phyloP scores from a whole-genome alignment of 75 land plant species.

The Cunninghamia lanceolata region DNA sequence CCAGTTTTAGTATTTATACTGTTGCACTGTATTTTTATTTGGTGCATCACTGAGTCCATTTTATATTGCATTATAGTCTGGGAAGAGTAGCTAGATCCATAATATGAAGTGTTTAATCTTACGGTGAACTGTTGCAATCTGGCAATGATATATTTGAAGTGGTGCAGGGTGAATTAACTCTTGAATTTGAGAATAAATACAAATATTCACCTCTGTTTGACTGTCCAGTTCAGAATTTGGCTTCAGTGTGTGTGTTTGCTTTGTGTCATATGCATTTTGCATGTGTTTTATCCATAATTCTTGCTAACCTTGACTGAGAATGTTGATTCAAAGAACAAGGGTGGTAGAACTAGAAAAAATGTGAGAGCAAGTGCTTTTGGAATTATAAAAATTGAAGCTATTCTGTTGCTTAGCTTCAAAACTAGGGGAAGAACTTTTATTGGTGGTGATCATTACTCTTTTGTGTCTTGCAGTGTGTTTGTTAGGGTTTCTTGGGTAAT shows the following conservation, averaged over 20 bases:
- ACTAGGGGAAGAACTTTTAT: background rate
- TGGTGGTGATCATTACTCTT: background rate
- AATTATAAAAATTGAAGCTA: background rate
- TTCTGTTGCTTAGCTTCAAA: too few relatives aligned
- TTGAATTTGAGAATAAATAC: background rate
- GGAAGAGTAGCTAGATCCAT: background rate
- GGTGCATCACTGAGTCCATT: background rate
- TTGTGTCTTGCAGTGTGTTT: background rate
- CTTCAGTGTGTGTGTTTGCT: background rate
- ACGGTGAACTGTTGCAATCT: background rate
- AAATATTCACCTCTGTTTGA: background rate
- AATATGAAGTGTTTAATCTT: background rate
- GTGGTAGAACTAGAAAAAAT: background rate
- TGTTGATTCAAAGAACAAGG: background rate
- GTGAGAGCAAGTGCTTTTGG: background rate
- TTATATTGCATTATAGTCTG: background rate
- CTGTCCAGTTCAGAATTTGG: background rate
- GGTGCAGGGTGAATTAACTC: background rate
- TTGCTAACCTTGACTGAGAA: background rate
- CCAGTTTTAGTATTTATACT: background rate
- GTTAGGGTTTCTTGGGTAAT: background rate
- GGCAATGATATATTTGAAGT: background rate
- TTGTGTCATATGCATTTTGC: background rate
- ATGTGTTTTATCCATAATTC: background rate
- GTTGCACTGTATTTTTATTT: background rate